Conservation (phyloP, 1,284 basidiomycete genomes). For the Fomes fomentarius region DNA sequence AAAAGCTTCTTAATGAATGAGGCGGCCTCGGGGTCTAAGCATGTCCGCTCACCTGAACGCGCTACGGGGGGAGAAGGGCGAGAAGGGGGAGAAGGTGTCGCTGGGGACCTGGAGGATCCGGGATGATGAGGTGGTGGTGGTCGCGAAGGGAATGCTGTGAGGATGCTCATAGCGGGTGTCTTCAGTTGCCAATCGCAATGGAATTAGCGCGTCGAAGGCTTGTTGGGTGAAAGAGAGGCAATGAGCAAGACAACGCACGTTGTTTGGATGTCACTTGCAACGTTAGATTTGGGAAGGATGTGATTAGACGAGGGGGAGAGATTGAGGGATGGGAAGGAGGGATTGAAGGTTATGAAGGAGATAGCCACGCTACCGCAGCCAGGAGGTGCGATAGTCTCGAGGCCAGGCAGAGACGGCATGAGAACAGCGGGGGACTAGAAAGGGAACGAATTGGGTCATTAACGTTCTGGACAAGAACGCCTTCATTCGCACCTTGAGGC, state of each 20-base stretch:
- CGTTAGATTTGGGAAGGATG: background rate
- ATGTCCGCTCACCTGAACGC: conserved; percentile 3
- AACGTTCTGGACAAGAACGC: conserved; percentile 17
- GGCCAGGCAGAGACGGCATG: conserved; percentile 17
- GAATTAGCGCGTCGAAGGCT: background rate
- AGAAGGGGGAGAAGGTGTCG: background rate
- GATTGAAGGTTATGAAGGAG: conserved; percentile 8
- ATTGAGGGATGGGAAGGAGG: conserved; percentile 1
- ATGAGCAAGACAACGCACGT: background rate
- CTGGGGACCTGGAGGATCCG: background rate
- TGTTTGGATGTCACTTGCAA: background rate
- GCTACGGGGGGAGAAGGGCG: background rate
- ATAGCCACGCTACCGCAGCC: conserved; percentile 20
- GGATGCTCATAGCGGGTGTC: conserved; percentile 9
- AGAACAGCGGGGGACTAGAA: conserved; percentile 16
- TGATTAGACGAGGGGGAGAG: background rate
- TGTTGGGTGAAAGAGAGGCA: background rate
- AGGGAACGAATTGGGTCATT: conserved; percentile 9
- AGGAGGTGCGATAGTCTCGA: background rate
- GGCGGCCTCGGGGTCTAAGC: too few relatives aligned
- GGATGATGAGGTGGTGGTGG: background rate
- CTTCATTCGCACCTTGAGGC: conserved; percentile 18
- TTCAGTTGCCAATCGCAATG: background rate
- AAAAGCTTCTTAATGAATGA: background rate
- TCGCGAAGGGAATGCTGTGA: background rate